A percentile compares a stretch with the other conserved stretches of the same genome.
These are phyloP conservation scores for Blumeria hordei DNA, from an alignment of 2,329 filamentous ascomycete species.

Conservation along the genomic window DNA sequence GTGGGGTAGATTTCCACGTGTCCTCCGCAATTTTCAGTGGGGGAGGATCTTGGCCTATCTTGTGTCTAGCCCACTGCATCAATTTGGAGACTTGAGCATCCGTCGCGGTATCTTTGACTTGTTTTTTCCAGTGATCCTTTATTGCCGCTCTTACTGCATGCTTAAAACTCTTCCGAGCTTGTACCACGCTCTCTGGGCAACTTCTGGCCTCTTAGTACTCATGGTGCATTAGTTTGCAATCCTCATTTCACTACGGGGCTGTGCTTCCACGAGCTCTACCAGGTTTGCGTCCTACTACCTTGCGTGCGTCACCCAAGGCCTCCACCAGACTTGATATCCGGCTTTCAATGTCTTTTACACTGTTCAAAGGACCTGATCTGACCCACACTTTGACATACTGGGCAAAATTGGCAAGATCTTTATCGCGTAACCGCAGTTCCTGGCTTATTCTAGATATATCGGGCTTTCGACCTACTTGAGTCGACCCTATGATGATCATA, in stretches of 20 bases:
- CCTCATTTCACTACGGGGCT: background rate
- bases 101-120: background rate
- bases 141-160: background rate
- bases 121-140: background rate
- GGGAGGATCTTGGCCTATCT: background rate
- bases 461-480: background rate
- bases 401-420: background rate
- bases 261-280: background rate
- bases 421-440: background rate
- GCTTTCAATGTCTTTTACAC: background rate
- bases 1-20: background rate
- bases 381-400: background rate
- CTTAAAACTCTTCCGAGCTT: too few species aligned
- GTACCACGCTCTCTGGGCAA: too few species aligned
- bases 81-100: background rate
- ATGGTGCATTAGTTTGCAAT: background rate
- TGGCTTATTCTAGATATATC: background rate
- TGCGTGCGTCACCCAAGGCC: too few species aligned
- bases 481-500: background rate
- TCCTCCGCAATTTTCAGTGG: background rate
- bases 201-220: background rate
- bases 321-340: background rate
- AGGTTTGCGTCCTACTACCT: background rate
- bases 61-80: background rate
- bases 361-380: background rate